Evolutionary conservation across 768 basidiomycete species (phyloP).

Genomic region (Lentinula sp.): DNA sequence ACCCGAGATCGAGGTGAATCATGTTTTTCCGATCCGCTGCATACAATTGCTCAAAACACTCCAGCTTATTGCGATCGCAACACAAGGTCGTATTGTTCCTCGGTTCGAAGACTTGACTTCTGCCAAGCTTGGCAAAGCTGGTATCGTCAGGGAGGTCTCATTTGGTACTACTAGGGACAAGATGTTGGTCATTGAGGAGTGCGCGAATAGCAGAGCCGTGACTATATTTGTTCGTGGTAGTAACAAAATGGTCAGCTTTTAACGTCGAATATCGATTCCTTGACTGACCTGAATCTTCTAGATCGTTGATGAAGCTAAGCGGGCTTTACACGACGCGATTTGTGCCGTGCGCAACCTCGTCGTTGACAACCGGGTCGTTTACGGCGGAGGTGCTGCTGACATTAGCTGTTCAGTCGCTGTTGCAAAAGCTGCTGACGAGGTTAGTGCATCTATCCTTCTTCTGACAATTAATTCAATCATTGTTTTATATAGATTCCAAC

Average conservation of each 20-base stretch:
- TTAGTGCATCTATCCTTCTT: slow-evolving; percentile 21
- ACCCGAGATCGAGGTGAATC: slow-evolving; percentile 89
- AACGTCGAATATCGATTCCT: neutral
- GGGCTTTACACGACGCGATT: slow-evolving; percentile 95
- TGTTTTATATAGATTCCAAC: slow-evolving; percentile 66
- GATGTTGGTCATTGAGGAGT: slow-evolving; percentile 99
- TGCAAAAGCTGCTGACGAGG: slow-evolving; percentile 90
- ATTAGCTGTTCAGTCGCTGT: slow-evolving; percentile 94
- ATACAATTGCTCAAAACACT: slow-evolving; percentile 1
- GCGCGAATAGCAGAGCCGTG: slow-evolving; percentile 93
- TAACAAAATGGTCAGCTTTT: slow-evolving; percentile 88
- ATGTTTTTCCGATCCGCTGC: neutral
- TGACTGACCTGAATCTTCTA: slow-evolving; percentile 21
- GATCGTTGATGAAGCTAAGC: slow-evolving; percentile 99
- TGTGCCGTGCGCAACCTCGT: slow-evolving; percentile 96
- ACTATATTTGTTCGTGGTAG: slow-evolving; percentile 96
- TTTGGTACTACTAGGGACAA: slow-evolving; percentile 99
- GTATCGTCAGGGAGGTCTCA: slow-evolving; percentile 87
- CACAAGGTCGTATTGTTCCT: slow-evolving; percentile 96
- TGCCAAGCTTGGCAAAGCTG: slow-evolving; percentile 90
- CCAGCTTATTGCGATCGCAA: slow-evolving; percentile 96
- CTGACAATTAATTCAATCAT: neutral
- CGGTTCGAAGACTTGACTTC: slow-evolving; percentile 93
- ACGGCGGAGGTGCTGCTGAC: slow-evolving; percentile 97
- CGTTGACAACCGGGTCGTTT: slow-evolving; percentile 93